Evolutionary conservation across 495 filamentous ascomycete genomes (phyloP).

Genomic region (Xylaria scruposa): DNA sequence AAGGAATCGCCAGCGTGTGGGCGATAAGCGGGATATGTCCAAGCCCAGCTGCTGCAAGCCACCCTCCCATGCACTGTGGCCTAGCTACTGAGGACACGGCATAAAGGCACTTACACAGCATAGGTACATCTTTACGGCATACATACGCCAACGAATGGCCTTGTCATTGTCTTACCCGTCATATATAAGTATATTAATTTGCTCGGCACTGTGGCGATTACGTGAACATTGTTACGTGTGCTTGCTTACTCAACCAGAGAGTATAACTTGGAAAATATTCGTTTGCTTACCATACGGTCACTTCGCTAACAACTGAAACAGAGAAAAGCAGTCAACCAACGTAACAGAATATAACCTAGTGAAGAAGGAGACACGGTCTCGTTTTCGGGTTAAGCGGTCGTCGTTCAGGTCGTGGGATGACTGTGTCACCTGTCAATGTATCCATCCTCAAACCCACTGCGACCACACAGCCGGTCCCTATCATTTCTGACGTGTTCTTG

Average conservation of each 20-base stretch:
- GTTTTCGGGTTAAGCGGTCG: neutral
- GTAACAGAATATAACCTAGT: neutral
- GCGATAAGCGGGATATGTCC: slow-evolving; percentile 27
- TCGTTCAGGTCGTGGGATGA: neutral
- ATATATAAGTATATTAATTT: neutral
- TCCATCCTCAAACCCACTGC: slow-evolving; percentile 25
- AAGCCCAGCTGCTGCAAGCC: slow-evolving; percentile 28
- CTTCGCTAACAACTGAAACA: neutral
- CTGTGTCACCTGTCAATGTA: slow-evolving; percentile 22
- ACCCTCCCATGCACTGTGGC: slow-evolving; percentile 25
- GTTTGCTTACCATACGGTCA: neutral
- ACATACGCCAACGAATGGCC: neutral
- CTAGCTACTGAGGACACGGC: slow-evolving; percentile 19
- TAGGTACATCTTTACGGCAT: neutral
- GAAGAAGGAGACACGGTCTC: neutral
- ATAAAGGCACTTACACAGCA: slow-evolving; percentile 8
- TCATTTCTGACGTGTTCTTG: slow-evolving; percentile 29
- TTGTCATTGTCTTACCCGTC: neutral
- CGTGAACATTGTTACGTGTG: neutral
- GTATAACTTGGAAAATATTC: neutral
- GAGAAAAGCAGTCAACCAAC: neutral
- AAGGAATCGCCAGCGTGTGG: slow-evolving; percentile 23
- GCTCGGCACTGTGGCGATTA: neutral
- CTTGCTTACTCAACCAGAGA: neutral
- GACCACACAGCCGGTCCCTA: slow-evolving; percentile 12